Evolutionary conservation across 1,284 basidiomycete species (phyloP).

Genomic region (Ceratobasidium sp.): DNA sequence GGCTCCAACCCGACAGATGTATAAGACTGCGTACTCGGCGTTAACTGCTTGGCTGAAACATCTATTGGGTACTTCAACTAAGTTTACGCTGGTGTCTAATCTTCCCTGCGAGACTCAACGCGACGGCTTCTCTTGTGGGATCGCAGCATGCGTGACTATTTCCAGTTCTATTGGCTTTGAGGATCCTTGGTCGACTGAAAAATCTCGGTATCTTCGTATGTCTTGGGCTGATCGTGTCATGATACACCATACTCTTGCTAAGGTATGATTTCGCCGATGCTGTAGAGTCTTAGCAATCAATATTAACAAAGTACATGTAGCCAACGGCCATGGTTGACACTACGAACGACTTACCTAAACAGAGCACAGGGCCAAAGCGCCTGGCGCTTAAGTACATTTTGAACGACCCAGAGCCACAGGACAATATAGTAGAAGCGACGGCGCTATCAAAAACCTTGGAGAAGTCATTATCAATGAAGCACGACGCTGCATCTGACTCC

Average conservation of each 20-base stretch:
- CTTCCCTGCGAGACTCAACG: neutral
- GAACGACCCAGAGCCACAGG: neutral
- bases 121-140: conserved; percentile 7
- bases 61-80: neutral
- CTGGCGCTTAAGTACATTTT: neutral
- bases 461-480: neutral
- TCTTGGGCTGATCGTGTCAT: neutral
- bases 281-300: no score
- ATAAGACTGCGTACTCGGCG: neutral
- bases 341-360: neutral
- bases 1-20: neutral
- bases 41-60: neutral
- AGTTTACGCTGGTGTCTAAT: neutral
- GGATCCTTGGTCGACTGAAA: neutral
- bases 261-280: neutral
- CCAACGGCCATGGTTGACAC: no score
- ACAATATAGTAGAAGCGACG: neutral
- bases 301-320: no score
- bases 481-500: neutral
- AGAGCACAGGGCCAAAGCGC: neutral
- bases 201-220: neutral
- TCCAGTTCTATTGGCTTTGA: neutral
- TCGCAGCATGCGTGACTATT: neutral
- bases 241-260: neutral
- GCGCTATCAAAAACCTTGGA: neutral